Conservation (phyloP, 2,329 filamentous ascomycete genomes). For the Iodosphaeria phyllophila region DNA sequence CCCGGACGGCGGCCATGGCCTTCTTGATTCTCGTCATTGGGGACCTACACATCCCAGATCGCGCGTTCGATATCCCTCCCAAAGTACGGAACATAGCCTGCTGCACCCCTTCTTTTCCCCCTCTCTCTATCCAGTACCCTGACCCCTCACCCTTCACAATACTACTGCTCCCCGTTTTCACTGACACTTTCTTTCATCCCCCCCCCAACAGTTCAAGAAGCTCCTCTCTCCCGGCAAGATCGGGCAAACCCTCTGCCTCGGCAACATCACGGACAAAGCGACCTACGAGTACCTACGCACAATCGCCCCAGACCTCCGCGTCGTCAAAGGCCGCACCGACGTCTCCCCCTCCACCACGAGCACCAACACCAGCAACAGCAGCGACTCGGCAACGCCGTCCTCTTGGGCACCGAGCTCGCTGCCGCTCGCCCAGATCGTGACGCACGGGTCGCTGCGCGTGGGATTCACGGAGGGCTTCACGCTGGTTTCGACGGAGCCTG, state of each 20-base stretch:
- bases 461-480: conserved; percentile 53
- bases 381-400: too few species aligned
- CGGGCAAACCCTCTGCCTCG: conserved; percentile 61
- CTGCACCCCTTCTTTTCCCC: neutral
- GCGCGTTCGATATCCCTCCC: conserved; percentile 75
- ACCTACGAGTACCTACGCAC: conserved; percentile 67
- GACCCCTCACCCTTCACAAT: neutral
- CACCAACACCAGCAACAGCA: too few species aligned
- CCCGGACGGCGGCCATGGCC: conserved; percentile 38
- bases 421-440: conserved; percentile 46
- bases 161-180: too few species aligned
- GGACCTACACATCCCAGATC: conserved; percentile 85
- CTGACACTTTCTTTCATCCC: conserved; percentile 2
- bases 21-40: conserved; percentile 83
- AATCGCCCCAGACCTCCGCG: conserved; percentile 54
- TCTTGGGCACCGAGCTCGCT: too few species aligned
- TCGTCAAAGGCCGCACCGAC: conserved; percentile 49
- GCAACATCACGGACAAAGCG: conserved; percentile 62
- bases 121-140: conserved; percentile 2
- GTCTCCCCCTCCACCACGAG: too few species aligned
- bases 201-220: conserved; percentile 51
- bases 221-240: conserved; percentile 72
- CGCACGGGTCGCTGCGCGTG: conserved; percentile 44
- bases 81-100: conserved; percentile 38
- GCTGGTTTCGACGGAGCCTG: conserved; percentile 46